phyloP scores from a whole-genome alignment of 352 stramenopile genomes.

The Phytophthora melonis region DNA sequence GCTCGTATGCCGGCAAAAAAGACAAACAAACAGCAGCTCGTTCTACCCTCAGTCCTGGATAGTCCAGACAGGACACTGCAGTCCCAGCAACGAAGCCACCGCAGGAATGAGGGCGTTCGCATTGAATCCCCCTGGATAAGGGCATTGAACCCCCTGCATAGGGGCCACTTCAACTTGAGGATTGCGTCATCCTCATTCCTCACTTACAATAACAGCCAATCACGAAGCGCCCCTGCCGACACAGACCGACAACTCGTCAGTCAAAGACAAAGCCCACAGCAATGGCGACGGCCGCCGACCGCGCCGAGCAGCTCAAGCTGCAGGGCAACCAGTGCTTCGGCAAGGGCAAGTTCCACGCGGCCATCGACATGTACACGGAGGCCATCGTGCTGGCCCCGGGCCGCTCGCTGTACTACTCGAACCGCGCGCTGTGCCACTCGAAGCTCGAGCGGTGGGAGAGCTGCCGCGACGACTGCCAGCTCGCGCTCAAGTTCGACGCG shows the following conservation, averaged over 20 bases:
- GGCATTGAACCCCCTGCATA: too few relatives aligned
- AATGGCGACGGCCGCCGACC: constrained; percentile 31
- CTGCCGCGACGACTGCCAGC: constrained; percentile 71
- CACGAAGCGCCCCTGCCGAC: too few relatives aligned
- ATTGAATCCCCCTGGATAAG: too few relatives aligned
- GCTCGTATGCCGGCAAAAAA: not conserved
- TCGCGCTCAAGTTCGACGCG: constrained; percentile 61
- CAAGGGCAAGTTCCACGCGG: constrained; percentile 78
- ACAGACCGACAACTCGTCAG: too few relatives aligned
- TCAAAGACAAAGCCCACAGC: not conserved
- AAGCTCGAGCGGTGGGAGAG: constrained; percentile 71
- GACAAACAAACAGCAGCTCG: too few relatives aligned
- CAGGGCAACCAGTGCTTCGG: constrained; percentile 85
- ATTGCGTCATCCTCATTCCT: not conserved
- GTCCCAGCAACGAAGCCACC: too few relatives aligned
- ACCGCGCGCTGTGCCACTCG: constrained; percentile 78
- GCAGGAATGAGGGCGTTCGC: too few relatives aligned
- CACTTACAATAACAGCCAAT: not conserved
- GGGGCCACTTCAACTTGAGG: not conserved
- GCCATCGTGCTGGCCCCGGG: constrained; percentile 75
- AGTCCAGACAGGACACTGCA: too few relatives aligned
- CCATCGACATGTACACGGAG: constrained; percentile 90
- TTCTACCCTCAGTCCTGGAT: too few relatives aligned
- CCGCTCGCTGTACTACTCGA: constrained; percentile 82
- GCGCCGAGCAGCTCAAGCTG: constrained; percentile 80